phyloP scores from a whole-genome alignment of 805 yeast genomes.

The Metschnikowia lachancei region DNA sequence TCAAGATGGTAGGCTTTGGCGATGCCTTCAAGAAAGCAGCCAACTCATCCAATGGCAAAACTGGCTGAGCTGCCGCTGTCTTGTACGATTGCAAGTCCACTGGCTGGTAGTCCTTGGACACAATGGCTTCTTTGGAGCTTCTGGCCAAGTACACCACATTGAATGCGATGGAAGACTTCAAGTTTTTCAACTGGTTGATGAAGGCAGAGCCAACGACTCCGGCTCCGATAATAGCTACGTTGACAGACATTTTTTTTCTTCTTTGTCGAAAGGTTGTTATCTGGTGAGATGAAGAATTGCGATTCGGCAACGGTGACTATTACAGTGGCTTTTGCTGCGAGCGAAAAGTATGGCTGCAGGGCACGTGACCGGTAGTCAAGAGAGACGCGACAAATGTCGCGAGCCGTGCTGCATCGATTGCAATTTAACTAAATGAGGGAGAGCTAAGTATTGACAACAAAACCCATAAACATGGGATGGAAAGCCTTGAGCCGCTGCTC shows the following conservation, averaged over 20 bases:
- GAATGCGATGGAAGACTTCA: slow-evolving; percentile 62
- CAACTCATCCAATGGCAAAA: slow-evolving; percentile 57
- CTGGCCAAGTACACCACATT: slow-evolving; percentile 76
- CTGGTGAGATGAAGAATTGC: neutral
- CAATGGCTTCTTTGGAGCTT: slow-evolving; percentile 66
- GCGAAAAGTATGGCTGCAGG: slow-evolving; percentile 5
- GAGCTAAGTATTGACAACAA: too few relatives aligned
- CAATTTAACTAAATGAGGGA: too few relatives aligned
- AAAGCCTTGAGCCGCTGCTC: too few relatives aligned
- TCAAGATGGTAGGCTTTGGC: slow-evolving; percentile 72
- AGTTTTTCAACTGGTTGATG: slow-evolving; percentile 68
- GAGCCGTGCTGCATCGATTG: too few relatives aligned
- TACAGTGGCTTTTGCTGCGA: slow-evolving; percentile 1
- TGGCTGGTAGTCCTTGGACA: slow-evolving; percentile 68
- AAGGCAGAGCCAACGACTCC: slow-evolving; percentile 96
- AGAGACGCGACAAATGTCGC: too few relatives aligned
- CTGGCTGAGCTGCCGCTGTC: slow-evolving; percentile 41
- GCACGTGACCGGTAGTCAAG: slow-evolving; percentile 6
- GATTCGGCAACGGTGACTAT: slow-evolving; percentile 1
- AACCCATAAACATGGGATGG: too few relatives aligned
- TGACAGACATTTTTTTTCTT: slow-evolving; percentile 31
- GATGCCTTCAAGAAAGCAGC: slow-evolving; percentile 62
- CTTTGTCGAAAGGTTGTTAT: neutral
- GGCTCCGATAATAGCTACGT: slow-evolving; percentile 58
- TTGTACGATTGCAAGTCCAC: slow-evolving; percentile 63